Conservation (phyloP, 768 basidiomycete species). For the Termitomyces sp. region DNA sequence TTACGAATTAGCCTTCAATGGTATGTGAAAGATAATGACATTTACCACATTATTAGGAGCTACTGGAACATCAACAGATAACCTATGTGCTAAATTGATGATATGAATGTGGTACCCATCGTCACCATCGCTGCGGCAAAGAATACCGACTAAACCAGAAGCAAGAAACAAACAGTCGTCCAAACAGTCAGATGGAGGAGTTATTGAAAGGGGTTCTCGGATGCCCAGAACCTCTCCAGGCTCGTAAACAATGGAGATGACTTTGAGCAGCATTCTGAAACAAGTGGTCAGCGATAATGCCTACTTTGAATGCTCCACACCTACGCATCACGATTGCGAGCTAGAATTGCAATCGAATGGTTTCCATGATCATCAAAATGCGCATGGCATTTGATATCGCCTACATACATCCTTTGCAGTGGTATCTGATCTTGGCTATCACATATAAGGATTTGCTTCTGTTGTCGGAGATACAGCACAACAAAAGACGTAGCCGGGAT, state of each 20-base stretch:
- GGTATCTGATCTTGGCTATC: not conserved
- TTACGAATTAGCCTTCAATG: not conserved
- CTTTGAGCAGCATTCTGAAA: not conserved
- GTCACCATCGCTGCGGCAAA: not conserved
- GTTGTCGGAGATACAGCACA: not conserved
- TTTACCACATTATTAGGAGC: not conserved
- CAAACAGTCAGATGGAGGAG: not conserved
- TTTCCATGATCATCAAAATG: not conserved
- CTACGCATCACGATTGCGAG: not conserved
- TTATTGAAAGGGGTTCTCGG: not conserved
- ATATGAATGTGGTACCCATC: not conserved
- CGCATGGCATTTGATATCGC: not conserved
- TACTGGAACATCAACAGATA: not conserved
- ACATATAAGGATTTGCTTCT: not conserved
- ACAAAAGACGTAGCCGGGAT: not conserved
- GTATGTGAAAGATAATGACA: not conserved
- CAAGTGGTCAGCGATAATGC: not conserved
- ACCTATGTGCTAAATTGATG: not conserved
- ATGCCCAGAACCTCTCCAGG: not conserved
- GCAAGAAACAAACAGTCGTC: constrained; percentile 2
- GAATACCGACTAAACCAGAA: constrained; percentile 3
- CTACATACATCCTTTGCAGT: not conserved
- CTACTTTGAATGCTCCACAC: not conserved
- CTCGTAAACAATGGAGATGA: not conserved
- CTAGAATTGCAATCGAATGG: not conserved